Evolutionary conservation across 1,284 basidiomycete genomes (phyloP), one percentile per base, ranked within the genome.

Genomic region (Laetiporus sulphureus): DNA sequence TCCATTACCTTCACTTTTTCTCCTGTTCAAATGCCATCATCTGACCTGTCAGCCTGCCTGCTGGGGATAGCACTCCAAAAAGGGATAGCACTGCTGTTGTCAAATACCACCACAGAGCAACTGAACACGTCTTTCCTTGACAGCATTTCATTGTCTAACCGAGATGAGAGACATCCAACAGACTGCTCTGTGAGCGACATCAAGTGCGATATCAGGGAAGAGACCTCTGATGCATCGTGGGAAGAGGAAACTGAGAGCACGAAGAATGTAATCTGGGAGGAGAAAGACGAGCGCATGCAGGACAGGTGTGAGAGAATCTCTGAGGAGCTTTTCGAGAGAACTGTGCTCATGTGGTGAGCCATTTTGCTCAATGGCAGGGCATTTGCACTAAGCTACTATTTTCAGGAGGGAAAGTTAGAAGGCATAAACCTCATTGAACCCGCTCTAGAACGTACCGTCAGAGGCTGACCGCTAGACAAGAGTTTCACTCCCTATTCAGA

Each of bases 11-110:
- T 45, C 41, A 34, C 53, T 63, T n/a, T n/a, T n/a, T 40, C 66
- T 66, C 33, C 57, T 41, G 45, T 74, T 69, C 16, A 78, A 68
- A 54, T 81, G 75, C 78, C 78, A 78, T 33, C 80, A 66, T 18
- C 84, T 83, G 5, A 87, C 82, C 49, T 83, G 77, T 2, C 60
- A n/a, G 71, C 63, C 20, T 62, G 59, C 33, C 63, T 63, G 7
- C 84, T 82, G 0, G 73, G 69, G 38, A 86, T 72, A 0, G 67
- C 69, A 4, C 82, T 85, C 16, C 71, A 66, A 49, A 85, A 85
- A 0, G 70, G 60, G 1, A 66, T 60, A 19, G 66, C 64, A 8
- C 51, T 37, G 0, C 49, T 41, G 0, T 62, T 56, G 32, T 75
- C 65, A 52, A 78, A 70, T 35, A 73, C 45, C 31, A 72, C 67